Base-by-base conservation (phyloP, 768 basidiomycete species). In the Baorangia bicolor region DNA sequence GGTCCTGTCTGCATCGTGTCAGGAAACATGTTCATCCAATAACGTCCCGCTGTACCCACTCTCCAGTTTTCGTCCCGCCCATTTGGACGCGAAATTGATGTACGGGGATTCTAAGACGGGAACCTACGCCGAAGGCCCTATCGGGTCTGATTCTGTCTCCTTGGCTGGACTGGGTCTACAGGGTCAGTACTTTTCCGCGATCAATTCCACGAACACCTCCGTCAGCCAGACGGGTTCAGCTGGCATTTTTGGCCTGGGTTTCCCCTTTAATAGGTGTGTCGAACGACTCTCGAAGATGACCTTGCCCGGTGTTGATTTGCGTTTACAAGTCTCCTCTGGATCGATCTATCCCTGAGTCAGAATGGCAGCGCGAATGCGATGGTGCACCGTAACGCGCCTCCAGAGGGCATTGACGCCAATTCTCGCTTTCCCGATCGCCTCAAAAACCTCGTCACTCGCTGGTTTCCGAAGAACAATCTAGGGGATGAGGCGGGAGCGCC, bases 221-320 rank as follows among this genome's bases (percentile, higher is more conserved):
- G 76, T 90, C 9, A 61, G 78, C 35, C 75, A 80, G 38, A 81
- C 78, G 1, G 81, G 81, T 1, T 76, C 81, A 18, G 77, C 81
- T 16, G 90, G 88, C 3, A 88, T 91, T 39, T 78, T 91, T 53
- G 90, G 90, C 0, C 74, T 90, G 11, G 89, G 90, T 0, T 91
- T 91, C 59, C 87, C 89, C 4, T 66, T 81, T 14, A 86, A 86
- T 58, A 90, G 88, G 88, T 87, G 25, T 14, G 74, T 59, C 5
- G 13, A 16, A 33, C 46, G 21, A 18, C 51, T 9, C 35, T 31
- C 46, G 21, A 21, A 34, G 7, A 41, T 0, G 23, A 20, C n/a
- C 10, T 38, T 25, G 10, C n/a, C 13, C 6, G 18, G n/a, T 55
- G 12, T 45, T 56, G 40, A 58, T 50, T 18, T n/a, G 6, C 7